Percentiles rank a stretch among this genome's conserved stretches.
phyloP scores from a whole-genome alignment of 2,329 filamentous ascomycete species.

The Boeremia lycopersici region DNA sequence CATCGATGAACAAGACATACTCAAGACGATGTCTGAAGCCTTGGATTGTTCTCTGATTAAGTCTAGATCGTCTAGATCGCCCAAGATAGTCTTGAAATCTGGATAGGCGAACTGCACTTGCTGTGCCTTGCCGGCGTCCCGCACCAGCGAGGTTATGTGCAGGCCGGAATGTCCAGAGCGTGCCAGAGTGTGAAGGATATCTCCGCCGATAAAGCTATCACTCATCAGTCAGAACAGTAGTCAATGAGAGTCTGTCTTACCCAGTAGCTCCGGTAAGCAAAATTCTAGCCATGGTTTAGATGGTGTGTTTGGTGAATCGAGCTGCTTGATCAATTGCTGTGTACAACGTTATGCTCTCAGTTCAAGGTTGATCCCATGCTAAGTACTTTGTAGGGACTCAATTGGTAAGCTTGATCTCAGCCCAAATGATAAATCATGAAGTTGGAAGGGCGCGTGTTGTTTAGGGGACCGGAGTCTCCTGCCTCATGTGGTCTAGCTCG shows the following conservation, averaged over 20 bases:
- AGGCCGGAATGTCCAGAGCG: neutral
- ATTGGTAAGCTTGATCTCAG: constrained; percentile 3
- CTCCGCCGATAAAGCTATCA: constrained; percentile 15
- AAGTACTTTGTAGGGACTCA: neutral
- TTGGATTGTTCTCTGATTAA: constrained; percentile 13
- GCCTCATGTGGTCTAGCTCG: neutral
- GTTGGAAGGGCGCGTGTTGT: neutral
- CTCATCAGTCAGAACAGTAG: neutral
- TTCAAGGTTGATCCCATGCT: neutral
- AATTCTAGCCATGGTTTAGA: constrained; percentile 3
- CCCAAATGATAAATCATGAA: constrained; percentile 7
- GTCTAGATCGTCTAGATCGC: constrained; percentile 11
- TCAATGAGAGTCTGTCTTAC: neutral
- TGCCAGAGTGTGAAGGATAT: constrained; percentile 14
- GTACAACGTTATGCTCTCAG: neutral
- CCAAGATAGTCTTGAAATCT: constrained; percentile 7
- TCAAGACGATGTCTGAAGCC: constrained; percentile 15
- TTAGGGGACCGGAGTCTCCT: constrained; percentile 9
- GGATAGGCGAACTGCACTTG: constrained; percentile 13
- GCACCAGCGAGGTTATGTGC: constrained; percentile 14
- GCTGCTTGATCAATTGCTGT: neutral
- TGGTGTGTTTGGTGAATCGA: neutral
- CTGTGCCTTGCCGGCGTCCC: constrained; percentile 10
- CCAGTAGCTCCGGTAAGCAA: constrained; percentile 20
- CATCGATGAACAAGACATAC: neutral